These are phyloP conservation scores for Phaffia australis DNA, from an alignment of 768 basidiomycete species.

Conservation along the genomic window DNA sequence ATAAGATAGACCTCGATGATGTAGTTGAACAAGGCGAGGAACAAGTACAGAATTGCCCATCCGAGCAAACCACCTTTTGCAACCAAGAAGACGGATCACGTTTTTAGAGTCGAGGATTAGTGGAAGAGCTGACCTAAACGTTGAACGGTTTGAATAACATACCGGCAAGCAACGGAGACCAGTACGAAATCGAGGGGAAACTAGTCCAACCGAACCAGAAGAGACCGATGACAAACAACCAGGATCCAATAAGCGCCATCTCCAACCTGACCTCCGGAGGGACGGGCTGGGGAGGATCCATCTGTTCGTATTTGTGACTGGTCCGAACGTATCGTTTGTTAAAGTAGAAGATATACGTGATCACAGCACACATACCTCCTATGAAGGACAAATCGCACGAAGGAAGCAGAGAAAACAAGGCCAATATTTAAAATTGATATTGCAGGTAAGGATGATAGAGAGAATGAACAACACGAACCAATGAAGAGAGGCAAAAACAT, in stretches of 20 bases:
- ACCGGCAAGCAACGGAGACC: constrained; percentile 33
- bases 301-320: constrained; percentile 32
- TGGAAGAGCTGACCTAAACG: too few species aligned
- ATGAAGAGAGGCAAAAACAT: constrained; percentile 35
- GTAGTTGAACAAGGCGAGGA: constrained; percentile 33
- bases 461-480: background rate
- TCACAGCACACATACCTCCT: constrained; percentile 33
- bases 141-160: too few species aligned
- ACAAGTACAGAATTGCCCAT: constrained; percentile 34
- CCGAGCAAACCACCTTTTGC: constrained; percentile 33
- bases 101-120: too few species aligned
- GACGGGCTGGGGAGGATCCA: background rate
- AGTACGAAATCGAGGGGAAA: constrained; percentile 32
- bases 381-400: constrained; percentile 25
- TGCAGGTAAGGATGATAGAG: background rate
- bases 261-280: constrained; percentile 9
- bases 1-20: constrained; percentile 42
- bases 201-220: constrained; percentile 25
- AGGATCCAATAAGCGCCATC: constrained; percentile 5
- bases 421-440: background rate
- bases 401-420: too few species aligned
- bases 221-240: constrained; percentile 13
- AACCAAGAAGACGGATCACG: too few species aligned
- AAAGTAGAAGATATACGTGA: constrained; percentile 35
- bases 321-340: constrained; percentile 37